Evolutionary conservation across 352 stramenopile species (phyloP).

Genomic region (Phytopythium montanum): DNA sequence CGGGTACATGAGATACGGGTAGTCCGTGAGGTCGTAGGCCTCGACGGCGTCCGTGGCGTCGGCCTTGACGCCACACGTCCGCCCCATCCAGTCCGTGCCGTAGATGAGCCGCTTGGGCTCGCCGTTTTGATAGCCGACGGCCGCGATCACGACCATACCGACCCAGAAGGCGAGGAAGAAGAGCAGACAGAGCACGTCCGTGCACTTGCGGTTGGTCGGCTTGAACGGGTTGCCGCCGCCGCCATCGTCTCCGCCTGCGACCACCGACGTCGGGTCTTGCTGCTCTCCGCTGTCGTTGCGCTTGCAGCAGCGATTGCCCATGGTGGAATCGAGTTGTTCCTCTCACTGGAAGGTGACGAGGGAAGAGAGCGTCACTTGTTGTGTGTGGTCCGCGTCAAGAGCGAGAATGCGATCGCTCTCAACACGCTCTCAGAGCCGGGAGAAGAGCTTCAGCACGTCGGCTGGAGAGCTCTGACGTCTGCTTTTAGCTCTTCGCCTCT

Average conservation of each 20-base stretch:
- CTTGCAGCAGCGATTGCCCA: constrained; percentile 24
- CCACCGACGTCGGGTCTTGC: background rate
- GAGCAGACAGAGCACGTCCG: constrained; percentile 60
- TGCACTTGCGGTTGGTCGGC: constrained; percentile 69
- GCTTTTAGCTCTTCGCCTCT: background rate
- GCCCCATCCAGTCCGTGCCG: constrained; percentile 67
- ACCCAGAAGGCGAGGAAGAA: constrained; percentile 56
- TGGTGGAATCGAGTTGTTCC: constrained; percentile 6
- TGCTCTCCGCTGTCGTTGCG: constrained; percentile 10
- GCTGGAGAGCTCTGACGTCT: background rate
- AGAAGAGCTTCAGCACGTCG: background rate
- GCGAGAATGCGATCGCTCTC: constrained; percentile 1
- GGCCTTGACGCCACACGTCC: constrained; percentile 54
- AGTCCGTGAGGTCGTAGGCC: constrained; percentile 63
- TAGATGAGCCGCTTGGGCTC: constrained; percentile 76
- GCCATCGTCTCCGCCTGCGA: background rate
- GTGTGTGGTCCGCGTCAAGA: constrained; percentile 2
- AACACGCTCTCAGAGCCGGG: background rate
- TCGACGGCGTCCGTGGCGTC: constrained; percentile 36
- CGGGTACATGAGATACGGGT: constrained; percentile 71
- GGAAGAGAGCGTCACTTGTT: background rate
- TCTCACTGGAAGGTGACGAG: background rate
- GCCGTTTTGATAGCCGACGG: constrained; percentile 55
- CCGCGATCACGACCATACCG: constrained; percentile 67
- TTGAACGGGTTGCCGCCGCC: constrained; percentile 60